Evolutionary conservation across 495 filamentous ascomycete species (phyloP).

Genomic region (Penicillium desertorum): DNA sequence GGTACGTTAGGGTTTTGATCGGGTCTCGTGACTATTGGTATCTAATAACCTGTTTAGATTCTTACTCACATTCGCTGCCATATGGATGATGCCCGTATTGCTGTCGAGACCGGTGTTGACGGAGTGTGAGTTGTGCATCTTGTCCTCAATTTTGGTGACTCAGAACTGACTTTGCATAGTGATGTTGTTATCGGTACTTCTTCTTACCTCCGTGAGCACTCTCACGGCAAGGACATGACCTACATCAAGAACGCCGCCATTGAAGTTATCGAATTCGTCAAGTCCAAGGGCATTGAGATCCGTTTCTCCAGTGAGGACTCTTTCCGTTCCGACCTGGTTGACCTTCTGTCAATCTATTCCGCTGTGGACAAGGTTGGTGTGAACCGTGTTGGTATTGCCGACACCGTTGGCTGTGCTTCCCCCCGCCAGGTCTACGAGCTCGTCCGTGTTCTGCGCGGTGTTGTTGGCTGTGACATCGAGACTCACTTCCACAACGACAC

Average conservation of each 20-base stretch:
- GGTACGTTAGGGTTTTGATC: conserved; percentile 38
- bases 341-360: conserved; percentile 73
- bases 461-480: conserved; percentile 54
- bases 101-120: conserved; percentile 81
- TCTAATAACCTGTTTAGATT: conserved; percentile 46
- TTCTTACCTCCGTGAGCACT: conserved; percentile 86
- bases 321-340: conserved; percentile 79
- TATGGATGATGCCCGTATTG: conserved; percentile 88
- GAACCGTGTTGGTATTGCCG: conserved; percentile 79
- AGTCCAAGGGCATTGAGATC: conserved; percentile 85
- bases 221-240: conserved; percentile 91
- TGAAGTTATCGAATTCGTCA: conserved; percentile 92
- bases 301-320: conserved; percentile 76
- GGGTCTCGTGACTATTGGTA: conserved; percentile 1
- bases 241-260: conserved; percentile 89
- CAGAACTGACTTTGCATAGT: conserved; percentile 36
- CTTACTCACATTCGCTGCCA: conserved; percentile 86
- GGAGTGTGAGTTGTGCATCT: conserved; percentile 52
- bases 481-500: conserved; percentile 58
- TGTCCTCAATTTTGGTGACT: conserved; percentile 4
- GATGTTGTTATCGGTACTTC: conserved; percentile 95
- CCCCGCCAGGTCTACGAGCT: conserved; percentile 88
- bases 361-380: conserved; percentile 80
- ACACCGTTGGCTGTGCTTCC: conserved; percentile 77
- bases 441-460: conserved; percentile 57